Base-by-base conservation (phyloP, 768 basidiomycete genomes). In the Agrocybe pediades region DNA sequence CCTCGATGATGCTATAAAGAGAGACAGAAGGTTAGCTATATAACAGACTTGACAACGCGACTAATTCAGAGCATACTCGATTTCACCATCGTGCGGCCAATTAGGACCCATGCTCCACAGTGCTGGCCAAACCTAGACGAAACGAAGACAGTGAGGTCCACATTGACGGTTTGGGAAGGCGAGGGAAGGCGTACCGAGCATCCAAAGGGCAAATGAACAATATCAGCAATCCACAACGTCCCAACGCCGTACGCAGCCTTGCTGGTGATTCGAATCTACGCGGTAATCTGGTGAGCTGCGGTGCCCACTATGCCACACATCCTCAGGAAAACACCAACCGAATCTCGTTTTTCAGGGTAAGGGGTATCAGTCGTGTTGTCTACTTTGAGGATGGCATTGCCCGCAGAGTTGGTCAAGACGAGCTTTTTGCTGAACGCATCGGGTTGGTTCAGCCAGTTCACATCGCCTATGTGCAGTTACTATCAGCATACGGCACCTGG, bases 351-450 rank as follows among this genome's bases (percentile, higher is more conserved):
- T 17, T 72, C 63, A 15, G 69, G 51, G n/a, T 59, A 55, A 9
- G 78, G 76, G 21, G 88, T 78, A 51, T 75, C 72, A 6, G 81
- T 82, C 1, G 72, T 74, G 58, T 90, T 87, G 71, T 91, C 90
- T 2, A 92, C 91, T 59, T 78, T 82, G 44, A 93, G 74, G 55
- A 93, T 80, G 6, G 81, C 85, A 52, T 83, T 78, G 6, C 85
- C 81, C 2, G 75, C 75, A 40, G 60, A 58, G 57, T 86, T 83
- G 55, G 87, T 66, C 57, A 79, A 87, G 6, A 81, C 80, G 6
- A 91, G 74, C 1, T 68, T 64, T 54, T 70, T 64, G 16, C 53
- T 41, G 15, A 53, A 55, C 8, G 71, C 81, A 27, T 74, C 67
- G 0, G 67, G 59, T 57, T 71, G 65, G 59, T 77, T 74, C 23